Evolutionary conservation across 2,329 filamentous ascomycete genomes (phyloP).

Genomic region (Pseudocercospora pini-densiflorae): DNA sequence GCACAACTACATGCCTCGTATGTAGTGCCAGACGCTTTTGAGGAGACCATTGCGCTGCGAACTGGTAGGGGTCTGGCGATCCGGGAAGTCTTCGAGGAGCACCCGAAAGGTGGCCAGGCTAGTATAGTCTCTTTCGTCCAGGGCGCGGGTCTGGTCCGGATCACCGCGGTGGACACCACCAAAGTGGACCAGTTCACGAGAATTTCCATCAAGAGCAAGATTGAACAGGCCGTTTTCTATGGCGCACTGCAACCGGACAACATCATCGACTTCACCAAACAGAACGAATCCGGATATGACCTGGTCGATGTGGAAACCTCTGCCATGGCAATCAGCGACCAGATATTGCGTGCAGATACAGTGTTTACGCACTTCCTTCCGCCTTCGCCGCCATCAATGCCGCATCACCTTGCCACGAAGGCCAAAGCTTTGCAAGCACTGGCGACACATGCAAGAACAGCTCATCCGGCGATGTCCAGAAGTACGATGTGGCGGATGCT

Average conservation of each 20-base stretch:
- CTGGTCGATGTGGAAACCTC: constrained; percentile 74
- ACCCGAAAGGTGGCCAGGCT: constrained; percentile 40
- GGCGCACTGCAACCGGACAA: constrained; percentile 74
- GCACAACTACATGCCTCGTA: constrained; percentile 72
- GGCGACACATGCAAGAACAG: constrained; percentile 70
- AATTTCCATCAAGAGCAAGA: constrained; percentile 82
- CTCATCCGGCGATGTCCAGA: constrained; percentile 67
- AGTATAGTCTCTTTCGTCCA: constrained; percentile 60
- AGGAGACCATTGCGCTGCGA: constrained; percentile 84
- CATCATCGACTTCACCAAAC: constrained; percentile 81
- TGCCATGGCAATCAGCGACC: constrained; percentile 76
- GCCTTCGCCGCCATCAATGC: constrained; percentile 70
- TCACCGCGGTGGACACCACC: constrained; percentile 63
- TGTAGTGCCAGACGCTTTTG: constrained; percentile 69
- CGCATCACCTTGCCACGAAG: constrained; percentile 77
- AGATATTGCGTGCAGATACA: constrained; percentile 79
- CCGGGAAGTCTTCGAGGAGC: constrained; percentile 56
- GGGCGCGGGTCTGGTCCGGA: constrained; percentile 61
- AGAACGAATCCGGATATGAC: constrained; percentile 66
- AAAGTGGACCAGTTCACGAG: constrained; percentile 49
- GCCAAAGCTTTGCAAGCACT: constrained; percentile 76
- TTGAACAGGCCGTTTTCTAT: constrained; percentile 95
- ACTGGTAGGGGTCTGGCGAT: constrained; percentile 54
- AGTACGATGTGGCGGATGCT: constrained; percentile 77
- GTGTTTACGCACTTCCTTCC: constrained; percentile 75